Conservation (phyloP, 257 asterid genomes). For the Lycium barbarum region DNA sequence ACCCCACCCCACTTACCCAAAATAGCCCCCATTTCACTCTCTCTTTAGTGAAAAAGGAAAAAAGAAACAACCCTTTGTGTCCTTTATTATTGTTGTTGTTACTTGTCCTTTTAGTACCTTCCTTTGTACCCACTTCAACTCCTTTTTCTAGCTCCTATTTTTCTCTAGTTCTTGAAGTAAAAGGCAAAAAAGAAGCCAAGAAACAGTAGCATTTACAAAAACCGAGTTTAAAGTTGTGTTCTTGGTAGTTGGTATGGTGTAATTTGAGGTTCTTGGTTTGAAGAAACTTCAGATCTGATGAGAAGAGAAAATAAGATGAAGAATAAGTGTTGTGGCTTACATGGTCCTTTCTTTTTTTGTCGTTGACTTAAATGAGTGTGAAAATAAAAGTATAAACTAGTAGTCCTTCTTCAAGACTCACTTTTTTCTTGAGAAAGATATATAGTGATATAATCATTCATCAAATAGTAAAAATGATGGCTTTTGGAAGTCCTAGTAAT, state of each 20-base stretch:
- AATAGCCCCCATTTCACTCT: constrained; percentile 19
- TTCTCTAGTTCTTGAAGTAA: constrained; percentile 39
- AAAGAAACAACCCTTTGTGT: background rate
- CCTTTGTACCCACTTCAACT: constrained; percentile 28
- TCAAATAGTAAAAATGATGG: constrained; percentile 32
- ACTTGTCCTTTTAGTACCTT: constrained; percentile 18
- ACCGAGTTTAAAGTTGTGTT: background rate
- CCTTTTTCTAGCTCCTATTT: constrained; percentile 27
- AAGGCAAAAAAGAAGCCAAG: constrained; percentile 29
- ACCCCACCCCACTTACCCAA: constrained; percentile 40
- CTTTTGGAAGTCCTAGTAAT: constrained; percentile 27
- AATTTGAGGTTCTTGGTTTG: constrained; percentile 30
- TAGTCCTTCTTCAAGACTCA: background rate
- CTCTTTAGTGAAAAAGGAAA: background rate
- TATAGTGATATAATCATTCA: constrained; percentile 2
- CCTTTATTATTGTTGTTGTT: background rate
- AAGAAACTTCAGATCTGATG: constrained; percentile 56
- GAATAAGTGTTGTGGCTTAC: constrained; percentile 34
- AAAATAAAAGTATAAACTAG: constrained; percentile 20
- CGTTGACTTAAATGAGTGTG: constrained; percentile 40
- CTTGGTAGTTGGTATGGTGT: constrained; percentile 36
- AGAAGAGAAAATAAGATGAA: constrained; percentile 25
- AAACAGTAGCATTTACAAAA: constrained; percentile 29
- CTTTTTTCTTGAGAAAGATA: background rate
- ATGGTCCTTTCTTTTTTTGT: constrained; percentile 34